phyloP scores from a whole-genome alignment of 495 filamentous ascomycete genomes.

The Chaetomium fimeti region DNA sequence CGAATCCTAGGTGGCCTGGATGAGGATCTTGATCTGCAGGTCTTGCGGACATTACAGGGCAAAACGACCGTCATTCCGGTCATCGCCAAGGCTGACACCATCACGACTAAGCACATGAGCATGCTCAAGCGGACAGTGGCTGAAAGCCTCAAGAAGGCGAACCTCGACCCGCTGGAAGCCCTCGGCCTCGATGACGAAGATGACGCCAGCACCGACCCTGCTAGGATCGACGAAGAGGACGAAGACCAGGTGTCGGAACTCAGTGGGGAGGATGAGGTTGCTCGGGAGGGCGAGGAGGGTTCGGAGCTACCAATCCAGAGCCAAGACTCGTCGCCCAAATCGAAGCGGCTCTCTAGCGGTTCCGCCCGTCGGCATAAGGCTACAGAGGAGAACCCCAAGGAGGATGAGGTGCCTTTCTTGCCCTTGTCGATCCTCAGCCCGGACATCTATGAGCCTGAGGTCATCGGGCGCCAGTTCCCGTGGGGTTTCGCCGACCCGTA shows the following conservation, averaged over 20 bases:
- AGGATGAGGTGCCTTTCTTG: slow-evolving; percentile 57
- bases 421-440: slow-evolving; percentile 94
- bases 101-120: slow-evolving; percentile 90
- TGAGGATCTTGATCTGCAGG: slow-evolving; percentile 85
- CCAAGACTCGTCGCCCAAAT: slow-evolving; percentile 39
- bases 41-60: slow-evolving; percentile 81
- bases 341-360: slow-evolving; percentile 49
- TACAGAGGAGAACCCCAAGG: slow-evolving; percentile 32
- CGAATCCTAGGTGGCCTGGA: slow-evolving; percentile 70
- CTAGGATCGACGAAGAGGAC: slow-evolving; percentile 57
- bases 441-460: slow-evolving; percentile 77
- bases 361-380: slow-evolving; percentile 48
- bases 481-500: slow-evolving; percentile 97
- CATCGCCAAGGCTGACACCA: slow-evolving; percentile 95
- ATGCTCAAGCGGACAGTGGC: slow-evolving; percentile 88
- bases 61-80: slow-evolving; percentile 97
- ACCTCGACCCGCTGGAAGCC: slow-evolving; percentile 84
- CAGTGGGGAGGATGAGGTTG: slow-evolving; percentile 19
- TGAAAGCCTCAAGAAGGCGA: slow-evolving; percentile 78
- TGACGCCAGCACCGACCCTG: slow-evolving; percentile 51
- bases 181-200: slow-evolving; percentile 72
- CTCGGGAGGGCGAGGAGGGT: slow-evolving; percentile 25
- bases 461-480: slow-evolving; percentile 81
- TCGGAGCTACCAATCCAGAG: slow-evolving; percentile 35
- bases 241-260: slow-evolving; percentile 35